phyloP scores from a whole-genome alignment of 345 rosid species.

The Populus tremula region DNA sequence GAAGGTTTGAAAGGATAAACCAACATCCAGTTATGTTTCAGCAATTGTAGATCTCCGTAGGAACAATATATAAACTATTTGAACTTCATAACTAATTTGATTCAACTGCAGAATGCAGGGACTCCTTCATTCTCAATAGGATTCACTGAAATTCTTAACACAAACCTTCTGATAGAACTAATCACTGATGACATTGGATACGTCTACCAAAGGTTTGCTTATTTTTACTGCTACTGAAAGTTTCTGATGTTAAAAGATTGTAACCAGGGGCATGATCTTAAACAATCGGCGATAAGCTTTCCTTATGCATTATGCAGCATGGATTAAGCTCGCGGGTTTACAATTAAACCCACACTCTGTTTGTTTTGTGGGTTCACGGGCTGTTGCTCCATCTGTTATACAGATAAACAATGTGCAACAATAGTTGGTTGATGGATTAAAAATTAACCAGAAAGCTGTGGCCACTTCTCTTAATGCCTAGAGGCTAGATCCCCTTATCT shows the following conservation, averaged over 20 bases:
- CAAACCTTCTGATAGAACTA: constrained; percentile 78
- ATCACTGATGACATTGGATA: constrained; percentile 94
- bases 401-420: not conserved
- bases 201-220: constrained; percentile 68
- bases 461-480: not conserved
- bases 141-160: constrained; percentile 80
- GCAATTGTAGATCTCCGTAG: not conserved
- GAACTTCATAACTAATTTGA: constrained; percentile 2
- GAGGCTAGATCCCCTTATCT: not conserved
- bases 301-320: not conserved
- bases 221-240: not conserved
- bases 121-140: constrained; percentile 89
- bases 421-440: too few species aligned
- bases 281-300: not conserved
- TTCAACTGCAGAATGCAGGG: constrained; percentile 64
- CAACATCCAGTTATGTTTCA: constrained; percentile 24
- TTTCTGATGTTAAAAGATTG: not conserved
- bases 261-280: not conserved
- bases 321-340: not conserved
- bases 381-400: not conserved
- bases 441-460: not conserved
- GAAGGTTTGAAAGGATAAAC: too few species aligned
- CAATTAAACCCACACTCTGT: not conserved
- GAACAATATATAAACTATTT: not conserved
- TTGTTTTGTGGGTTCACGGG: not conserved